Percentiles rank a stretch among this genome's conserved stretches.
phyloP scores from a whole-genome alignment of 352 stramenopile species.

The Phytophthora rubi region DNA sequence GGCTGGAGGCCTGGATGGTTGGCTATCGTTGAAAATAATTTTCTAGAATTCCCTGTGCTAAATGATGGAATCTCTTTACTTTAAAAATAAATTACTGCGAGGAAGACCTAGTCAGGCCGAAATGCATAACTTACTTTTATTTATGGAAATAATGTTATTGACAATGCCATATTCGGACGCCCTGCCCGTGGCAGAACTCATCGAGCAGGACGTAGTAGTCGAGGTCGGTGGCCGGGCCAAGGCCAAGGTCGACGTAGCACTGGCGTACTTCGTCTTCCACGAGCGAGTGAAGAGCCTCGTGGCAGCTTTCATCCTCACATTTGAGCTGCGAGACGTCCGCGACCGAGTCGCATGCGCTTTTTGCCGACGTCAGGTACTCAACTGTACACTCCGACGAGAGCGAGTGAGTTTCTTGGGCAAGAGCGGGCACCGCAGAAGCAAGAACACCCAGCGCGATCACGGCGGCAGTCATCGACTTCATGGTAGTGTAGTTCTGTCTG shows the following conservation, averaged over 20 bases:
- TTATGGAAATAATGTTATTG: too few relatives aligned
- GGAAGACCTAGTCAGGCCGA: too few relatives aligned
- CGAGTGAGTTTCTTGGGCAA: conserved; percentile 17
- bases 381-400: conserved; percentile 33
- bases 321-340: conserved; percentile 46
- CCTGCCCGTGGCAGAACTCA: conserved; percentile 51
- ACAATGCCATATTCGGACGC: too few relatives aligned
- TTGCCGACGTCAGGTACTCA: conserved; percentile 28
- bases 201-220: conserved; percentile 49
- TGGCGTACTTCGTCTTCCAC: conserved; percentile 45
- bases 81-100: too few relatives aligned
- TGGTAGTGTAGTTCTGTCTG: conserved; percentile 13
- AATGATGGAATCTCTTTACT: too few relatives aligned
- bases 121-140: too few relatives aligned
- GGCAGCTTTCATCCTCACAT: conserved; percentile 42
- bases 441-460: conserved; percentile 15
- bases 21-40: too few relatives aligned
- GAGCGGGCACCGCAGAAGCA: conserved; percentile 3
- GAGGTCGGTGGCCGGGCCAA: conserved; percentile 38
- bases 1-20: too few relatives aligned
- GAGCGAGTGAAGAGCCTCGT: conserved; percentile 46
- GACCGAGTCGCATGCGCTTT: conserved; percentile 49
- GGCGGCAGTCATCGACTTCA: conserved; percentile 29
- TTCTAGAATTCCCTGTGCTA: too few relatives aligned
- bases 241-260: conserved; percentile 44